Base-by-base conservation (phyloP, 2,329 filamentous ascomycete species). In the Epichloe sylvatica region DNA sequence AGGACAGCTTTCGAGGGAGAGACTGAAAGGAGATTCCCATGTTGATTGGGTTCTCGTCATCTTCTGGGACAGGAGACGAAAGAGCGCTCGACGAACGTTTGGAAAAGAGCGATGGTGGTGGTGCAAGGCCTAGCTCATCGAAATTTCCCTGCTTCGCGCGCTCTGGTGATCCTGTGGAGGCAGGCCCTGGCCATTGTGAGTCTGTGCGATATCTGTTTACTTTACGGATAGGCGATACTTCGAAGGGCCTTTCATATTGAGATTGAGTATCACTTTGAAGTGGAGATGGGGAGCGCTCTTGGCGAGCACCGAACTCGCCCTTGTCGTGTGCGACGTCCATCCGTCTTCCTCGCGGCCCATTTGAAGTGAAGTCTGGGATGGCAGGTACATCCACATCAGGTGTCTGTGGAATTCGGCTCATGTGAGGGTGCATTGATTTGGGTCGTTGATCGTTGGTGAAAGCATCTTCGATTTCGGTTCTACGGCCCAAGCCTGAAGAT, bases 1-100 rank as follows among this genome's bases (percentile, higher is more conserved):
- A 77, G 1, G 90, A 95, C 46, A 89, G 70, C 61, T 92, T 92
- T 41, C 89, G 79, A n/a, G 78, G 71, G 6, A 84, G 80, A 45
- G 87, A 86, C 47, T 76, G 70, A 37, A 75, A 68, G 0, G 76
- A 78, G 15, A 67, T 66, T 51, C 68, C 66, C 60, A 82, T 71
- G 43, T 74, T 75, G 51, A 64, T 67, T 15, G 74, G 68, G 43
- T 73, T 74, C 48, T 91, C 86, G 49, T 88, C 84, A 46, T 90
- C 86, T 1, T 79, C 82, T 30, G 78, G 80, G 50, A 84, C 75
- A 8, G 75, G 67, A 13, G 83, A 79, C n/a, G 77, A 80, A 60
- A 78, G 73, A 49, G 78, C 75, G 55, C 82, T 83, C 1, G 77
- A 76, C 8, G 77, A 71, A 37, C 77, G 72, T 56, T 72, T 72